Evolutionary conservation across 202 grass and related monocot genomes (phyloP).

Genomic region (Schoenoplectus triqueter): DNA sequence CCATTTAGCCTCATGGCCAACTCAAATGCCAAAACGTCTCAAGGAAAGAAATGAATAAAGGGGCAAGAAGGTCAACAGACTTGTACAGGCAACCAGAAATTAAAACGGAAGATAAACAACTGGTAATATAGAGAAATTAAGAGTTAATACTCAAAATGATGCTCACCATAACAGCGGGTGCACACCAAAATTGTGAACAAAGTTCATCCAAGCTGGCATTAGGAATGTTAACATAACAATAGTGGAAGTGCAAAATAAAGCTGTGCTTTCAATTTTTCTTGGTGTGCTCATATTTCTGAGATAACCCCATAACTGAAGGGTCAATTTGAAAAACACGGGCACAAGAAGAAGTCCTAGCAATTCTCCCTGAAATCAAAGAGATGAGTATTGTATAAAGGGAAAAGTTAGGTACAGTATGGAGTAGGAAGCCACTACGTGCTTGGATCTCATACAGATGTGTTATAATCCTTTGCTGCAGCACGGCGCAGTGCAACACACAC

Average conservation of each 20-base stretch:
- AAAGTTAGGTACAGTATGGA: background rate
- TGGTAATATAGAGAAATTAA: conserved; percentile 1
- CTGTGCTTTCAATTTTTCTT: conserved; percentile 41
- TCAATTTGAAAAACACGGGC: conserved; percentile 67
- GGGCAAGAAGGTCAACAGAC: too few species aligned
- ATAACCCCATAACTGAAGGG: conserved; percentile 53
- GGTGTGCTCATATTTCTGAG: conserved; percentile 50
- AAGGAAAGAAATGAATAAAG: too few species aligned
- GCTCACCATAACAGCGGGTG: conserved; percentile 85
- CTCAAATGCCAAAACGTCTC: too few species aligned
- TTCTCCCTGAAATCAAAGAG: conserved; percentile 57
- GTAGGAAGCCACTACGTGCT: background rate
- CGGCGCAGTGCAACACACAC: background rate
- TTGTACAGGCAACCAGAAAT: background rate
- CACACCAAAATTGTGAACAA: conserved; percentile 63
- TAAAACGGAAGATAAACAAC: background rate
- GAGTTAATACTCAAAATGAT: conserved; percentile 19
- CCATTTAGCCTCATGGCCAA: too few species aligned
- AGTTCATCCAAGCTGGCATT: conserved; percentile 74
- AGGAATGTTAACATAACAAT: conserved; percentile 55
- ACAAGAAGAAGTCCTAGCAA: conserved; percentile 86
- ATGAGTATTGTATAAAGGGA: conserved; percentile 24
- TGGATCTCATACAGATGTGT: background rate
- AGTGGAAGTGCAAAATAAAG: conserved; percentile 70
- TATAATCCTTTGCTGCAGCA: background rate